Evolutionary conservation across 192 early-diverging fungal species (phyloP).

Genomic region (Chytriomyces sp.): DNA sequence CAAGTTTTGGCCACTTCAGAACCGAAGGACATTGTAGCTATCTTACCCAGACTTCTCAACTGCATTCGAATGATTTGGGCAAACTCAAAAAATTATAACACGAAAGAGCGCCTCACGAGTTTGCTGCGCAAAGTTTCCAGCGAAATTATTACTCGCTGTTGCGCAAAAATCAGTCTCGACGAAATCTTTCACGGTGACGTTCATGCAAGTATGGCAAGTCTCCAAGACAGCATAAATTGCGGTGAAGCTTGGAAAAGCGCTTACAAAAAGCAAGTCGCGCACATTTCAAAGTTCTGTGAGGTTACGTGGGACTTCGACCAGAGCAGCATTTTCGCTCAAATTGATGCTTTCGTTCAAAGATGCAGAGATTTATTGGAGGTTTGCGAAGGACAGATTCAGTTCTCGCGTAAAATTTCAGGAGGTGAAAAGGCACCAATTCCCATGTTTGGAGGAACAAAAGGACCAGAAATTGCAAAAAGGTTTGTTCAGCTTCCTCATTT

Average conservation of each 20-base stretch:
- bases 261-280: constrained; percentile 52
- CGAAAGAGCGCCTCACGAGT: constrained; percentile 61
- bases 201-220: constrained; percentile 50
- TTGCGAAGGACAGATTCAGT: constrained; percentile 70
- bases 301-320: constrained; percentile 65
- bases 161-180: constrained; percentile 61
- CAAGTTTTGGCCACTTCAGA: constrained; percentile 50
- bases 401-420: constrained; percentile 59
- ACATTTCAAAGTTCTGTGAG: constrained; percentile 50
- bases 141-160: constrained; percentile 65
- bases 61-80: constrained; percentile 66
- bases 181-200: constrained; percentile 72
- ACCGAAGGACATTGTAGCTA: constrained; percentile 50
- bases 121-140: constrained; percentile 64
- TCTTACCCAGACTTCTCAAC: constrained; percentile 58
- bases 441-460: constrained; percentile 60
- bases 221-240: constrained; percentile 65
- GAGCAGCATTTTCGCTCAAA: constrained; percentile 69
- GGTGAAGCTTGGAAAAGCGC: constrained; percentile 64
- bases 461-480: constrained; percentile 63
- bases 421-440: constrained; percentile 64
- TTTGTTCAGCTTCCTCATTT: constrained; percentile 17
- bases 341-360: constrained; percentile 67
- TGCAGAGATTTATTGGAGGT: constrained; percentile 64
- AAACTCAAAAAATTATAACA: constrained; percentile 65